Base-by-base conservation (phyloP, 345 rosid species). In the Populus nigra region DNA sequence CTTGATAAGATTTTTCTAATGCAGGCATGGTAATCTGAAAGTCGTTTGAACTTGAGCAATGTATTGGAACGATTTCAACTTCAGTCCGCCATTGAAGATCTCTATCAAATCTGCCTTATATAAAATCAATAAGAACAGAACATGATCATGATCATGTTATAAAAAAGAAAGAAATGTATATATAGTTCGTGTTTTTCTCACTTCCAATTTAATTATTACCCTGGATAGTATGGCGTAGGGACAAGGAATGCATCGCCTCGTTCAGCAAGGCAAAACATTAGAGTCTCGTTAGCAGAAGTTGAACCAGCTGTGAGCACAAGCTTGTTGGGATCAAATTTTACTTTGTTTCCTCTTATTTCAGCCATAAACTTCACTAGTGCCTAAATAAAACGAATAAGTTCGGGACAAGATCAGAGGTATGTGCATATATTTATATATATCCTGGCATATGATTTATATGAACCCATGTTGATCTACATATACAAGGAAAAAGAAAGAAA, bases 271-370 rank as follows among this genome's bases (percentile, higher is more conserved):
- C 85, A 83, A 62, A 83, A 83, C 76, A 83, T 72, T 6, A 83
- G 77, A 25, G 80, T 75, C 65, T 83, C 85, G 20, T 83, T 83
- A 11, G 85, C 85, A 4, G 85, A 76, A 61, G 85, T 83, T 72
- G 85, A 71, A 72, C 85, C 85, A 10, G 85, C 85, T 22, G 82
- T 78, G 27, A 83, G 85, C 8, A 83, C 85, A 27, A 83, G 77
- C 67, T 83, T 83, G 72, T 72, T 57, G 22, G 77, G 80, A 72
- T 83, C 82, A 49, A 78, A 79, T 5, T 61, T 68, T 45, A 83
- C 82, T 63, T 72, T 75, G 80, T 79, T 78, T 49, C 77, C 71
- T 79, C 85, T 72, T 25, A 83, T 62, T 66, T 83, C 75, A 55
- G 74, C 50, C 85, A 79, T 76, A 53, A 75, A 79, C 35, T 75